These are phyloP conservation scores for Clitocybe nebularis DNA, from an alignment of 1,284 basidiomycete genomes.

Conservation along the genomic window DNA sequence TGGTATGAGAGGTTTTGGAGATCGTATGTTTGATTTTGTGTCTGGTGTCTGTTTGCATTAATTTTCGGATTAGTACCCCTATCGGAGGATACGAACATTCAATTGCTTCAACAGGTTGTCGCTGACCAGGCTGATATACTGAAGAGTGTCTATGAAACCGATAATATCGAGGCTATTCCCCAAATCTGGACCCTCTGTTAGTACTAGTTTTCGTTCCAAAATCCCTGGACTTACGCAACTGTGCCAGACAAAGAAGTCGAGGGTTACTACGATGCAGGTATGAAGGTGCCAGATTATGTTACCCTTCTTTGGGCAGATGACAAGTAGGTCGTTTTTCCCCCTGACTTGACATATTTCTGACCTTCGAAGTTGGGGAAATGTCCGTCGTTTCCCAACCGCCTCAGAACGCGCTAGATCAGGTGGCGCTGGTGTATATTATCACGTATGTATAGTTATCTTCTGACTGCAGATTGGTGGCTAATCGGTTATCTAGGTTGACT, in stretches of 20 bases:
- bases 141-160: slow-evolving; percentile 42
- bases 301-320: slow-evolving; percentile 61
- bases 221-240: not conserved
- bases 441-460: slow-evolving; percentile 34
- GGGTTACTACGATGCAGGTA: slow-evolving; percentile 61
- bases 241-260: slow-evolving; percentile 59
- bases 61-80: slow-evolving; percentile 41
- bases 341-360: not conserved
- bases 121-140: slow-evolving; percentile 62
- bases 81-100: slow-evolving; percentile 44
- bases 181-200: slow-evolving; percentile 65
- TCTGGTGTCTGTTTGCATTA: not conserved
- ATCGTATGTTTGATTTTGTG: slow-evolving; percentile 32
- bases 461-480: not conserved
- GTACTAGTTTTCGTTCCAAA: slow-evolving; percentile 17
- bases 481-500: slow-evolving; percentile 37
- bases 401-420: slow-evolving; percentile 54
- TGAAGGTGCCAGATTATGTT: slow-evolving; percentile 53
- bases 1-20: slow-evolving; percentile 64
- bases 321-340: slow-evolving; percentile 35
- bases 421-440: slow-evolving; percentile 69
- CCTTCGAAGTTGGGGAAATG: slow-evolving; percentile 49
- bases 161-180: slow-evolving; percentile 50
- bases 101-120: slow-evolving; percentile 53
- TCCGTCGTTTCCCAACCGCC: slow-evolving; percentile 50